phyloP scores from a whole-genome alignment of 2,329 filamentous ascomycete species.

The Lachnellula subtilissima region DNA sequence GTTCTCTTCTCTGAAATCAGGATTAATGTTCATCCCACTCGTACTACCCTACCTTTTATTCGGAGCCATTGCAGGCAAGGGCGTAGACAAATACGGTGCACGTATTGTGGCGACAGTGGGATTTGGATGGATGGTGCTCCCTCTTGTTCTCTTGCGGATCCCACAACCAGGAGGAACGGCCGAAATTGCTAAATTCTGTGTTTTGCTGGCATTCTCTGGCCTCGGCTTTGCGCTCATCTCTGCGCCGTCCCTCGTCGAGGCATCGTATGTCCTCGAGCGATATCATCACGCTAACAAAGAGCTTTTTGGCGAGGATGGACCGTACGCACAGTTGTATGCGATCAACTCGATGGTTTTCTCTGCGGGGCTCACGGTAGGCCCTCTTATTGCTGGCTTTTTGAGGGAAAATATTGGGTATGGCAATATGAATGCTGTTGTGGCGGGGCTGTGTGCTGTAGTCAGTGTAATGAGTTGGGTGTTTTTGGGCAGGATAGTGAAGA shows the following conservation, averaged over 20 bases:
- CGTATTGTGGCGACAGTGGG: slow-evolving; percentile 33
- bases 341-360: slow-evolving; percentile 60
- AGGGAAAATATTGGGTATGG: slow-evolving; percentile 51
- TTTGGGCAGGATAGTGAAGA: slow-evolving; percentile 14
- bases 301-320: slow-evolving; percentile 51
- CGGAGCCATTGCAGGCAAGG: slow-evolving; percentile 33
- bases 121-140: slow-evolving; percentile 18
- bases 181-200: slow-evolving; percentile 42
- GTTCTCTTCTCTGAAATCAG: slow-evolving; percentile 34
- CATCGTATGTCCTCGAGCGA: slow-evolving; percentile 48
- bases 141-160: slow-evolving; percentile 37
- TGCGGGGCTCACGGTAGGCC: slow-evolving; percentile 54
- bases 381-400: slow-evolving; percentile 49
- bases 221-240: slow-evolving; percentile 49
- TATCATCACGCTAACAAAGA: slow-evolving; percentile 51
- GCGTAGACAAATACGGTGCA: slow-evolving; percentile 35
- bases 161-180: slow-evolving; percentile 35
- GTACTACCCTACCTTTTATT: slow-evolving; percentile 35
- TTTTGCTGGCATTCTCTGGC: slow-evolving; percentile 43
- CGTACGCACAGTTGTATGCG: slow-evolving; percentile 62
- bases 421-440: slow-evolving; percentile 41
- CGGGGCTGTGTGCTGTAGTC: slow-evolving; percentile 18
- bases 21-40: slow-evolving; percentile 36
- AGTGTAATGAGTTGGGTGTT: slow-evolving; percentile 19
- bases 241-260: slow-evolving; percentile 52